A percentile compares a stretch with the other conserved stretches of the same genome.
Conservation (phyloP, 2,329 filamentous ascomycete species). For the Neofusicoccum sp. region DNA sequence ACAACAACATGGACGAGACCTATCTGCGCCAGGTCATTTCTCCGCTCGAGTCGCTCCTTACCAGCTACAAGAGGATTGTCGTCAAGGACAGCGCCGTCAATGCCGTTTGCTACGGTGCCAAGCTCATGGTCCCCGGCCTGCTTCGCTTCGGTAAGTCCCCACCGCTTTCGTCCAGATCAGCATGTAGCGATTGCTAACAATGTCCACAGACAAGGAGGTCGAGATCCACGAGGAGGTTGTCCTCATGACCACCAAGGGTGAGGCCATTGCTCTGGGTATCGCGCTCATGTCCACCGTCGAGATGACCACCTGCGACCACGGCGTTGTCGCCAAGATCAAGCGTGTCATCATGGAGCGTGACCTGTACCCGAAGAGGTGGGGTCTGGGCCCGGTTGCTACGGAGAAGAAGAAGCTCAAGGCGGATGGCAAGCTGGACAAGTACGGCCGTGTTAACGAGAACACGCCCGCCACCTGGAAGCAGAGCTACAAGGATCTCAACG, state of each 20-base stretch:
- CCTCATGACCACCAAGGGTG: slow-evolving; percentile 97
- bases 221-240: slow-evolving; percentile 96
- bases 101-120: slow-evolving; percentile 96
- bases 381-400: slow-evolving; percentile 83
- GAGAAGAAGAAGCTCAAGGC: slow-evolving; percentile 99
- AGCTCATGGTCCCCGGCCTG: slow-evolving; percentile 97
- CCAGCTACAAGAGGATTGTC: slow-evolving; percentile 91
- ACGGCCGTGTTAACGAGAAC: slow-evolving; percentile 83
- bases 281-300: slow-evolving; percentile 98
- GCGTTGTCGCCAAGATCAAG: slow-evolving; percentile 98
- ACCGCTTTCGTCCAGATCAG: neutral
- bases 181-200: slow-evolving; percentile 22
- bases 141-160: slow-evolving; percentile 73
- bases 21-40: slow-evolving; percentile 89
- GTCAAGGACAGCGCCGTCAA: slow-evolving; percentile 97
- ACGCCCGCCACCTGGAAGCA: slow-evolving; percentile 91
- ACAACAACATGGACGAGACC: slow-evolving; percentile 93
- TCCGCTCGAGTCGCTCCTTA: slow-evolving; percentile 88
- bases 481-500: slow-evolving; percentile 79
- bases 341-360: slow-evolving; percentile 99
- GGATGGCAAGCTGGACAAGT: slow-evolving; percentile 97
- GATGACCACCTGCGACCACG: slow-evolving; percentile 94
- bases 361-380: slow-evolving; percentile 95
- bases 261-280: slow-evolving; percentile 94
- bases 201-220: slow-evolving; percentile 73